Evolutionary conservation across 495 filamentous ascomycete species (phyloP).

Genomic region (Copromyces sp.): DNA sequence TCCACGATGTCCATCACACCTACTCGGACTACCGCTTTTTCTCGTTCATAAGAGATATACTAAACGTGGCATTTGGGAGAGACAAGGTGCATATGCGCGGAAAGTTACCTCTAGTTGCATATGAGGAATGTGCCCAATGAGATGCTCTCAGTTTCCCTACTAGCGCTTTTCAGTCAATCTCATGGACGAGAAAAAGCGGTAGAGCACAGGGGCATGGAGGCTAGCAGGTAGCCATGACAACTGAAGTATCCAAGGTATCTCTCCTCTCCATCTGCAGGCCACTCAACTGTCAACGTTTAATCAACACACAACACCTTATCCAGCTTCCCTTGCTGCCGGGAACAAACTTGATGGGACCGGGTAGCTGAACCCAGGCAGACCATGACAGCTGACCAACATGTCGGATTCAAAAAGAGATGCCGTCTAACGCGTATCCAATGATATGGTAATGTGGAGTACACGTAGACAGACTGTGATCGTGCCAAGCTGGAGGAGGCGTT

Average conservation of each 20-base stretch:
- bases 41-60: too few relatives aligned
- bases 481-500: not conserved
- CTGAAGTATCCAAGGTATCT: not conserved
- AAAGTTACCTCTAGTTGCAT: too few relatives aligned
- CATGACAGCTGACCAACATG: not conserved
- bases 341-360: not conserved
- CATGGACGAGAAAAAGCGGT: too few relatives aligned
- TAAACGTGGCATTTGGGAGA: too few relatives aligned
- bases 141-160: too few relatives aligned
- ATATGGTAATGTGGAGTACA: not conserved
- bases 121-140: too few relatives aligned
- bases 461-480: not conserved
- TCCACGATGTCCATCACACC: not conserved
- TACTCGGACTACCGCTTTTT: not conserved
- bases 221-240: not conserved
- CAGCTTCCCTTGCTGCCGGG: not conserved
- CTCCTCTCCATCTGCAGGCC: not conserved
- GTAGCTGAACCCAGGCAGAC: not conserved
- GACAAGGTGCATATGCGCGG: too few relatives aligned
- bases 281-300: not conserved
- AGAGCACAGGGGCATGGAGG: not conserved
- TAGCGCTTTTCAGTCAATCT: too few relatives aligned
- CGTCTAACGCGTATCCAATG: not conserved
- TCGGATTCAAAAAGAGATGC: not conserved
- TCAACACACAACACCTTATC: not conserved